Evolutionary conservation across 305 asterid species (phyloP).

Genomic region (Ilex paraguariensis): DNA sequence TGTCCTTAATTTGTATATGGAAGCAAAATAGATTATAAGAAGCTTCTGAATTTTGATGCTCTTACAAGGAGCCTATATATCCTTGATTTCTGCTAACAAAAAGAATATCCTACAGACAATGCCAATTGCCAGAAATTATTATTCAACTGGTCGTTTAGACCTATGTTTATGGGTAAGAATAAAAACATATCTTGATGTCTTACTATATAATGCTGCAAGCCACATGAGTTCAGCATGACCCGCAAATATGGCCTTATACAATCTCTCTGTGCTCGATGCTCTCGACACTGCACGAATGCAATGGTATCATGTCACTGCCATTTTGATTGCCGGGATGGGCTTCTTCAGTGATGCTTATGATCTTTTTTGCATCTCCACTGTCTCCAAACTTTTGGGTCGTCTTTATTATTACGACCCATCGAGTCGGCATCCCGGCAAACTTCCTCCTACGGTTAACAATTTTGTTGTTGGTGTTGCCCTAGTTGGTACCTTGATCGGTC

Average conservation of each 20-base stretch:
- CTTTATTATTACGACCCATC: background rate
- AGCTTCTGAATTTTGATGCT: no score
- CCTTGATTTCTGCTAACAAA: no score
- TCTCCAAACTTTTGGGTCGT: conserved; percentile 3
- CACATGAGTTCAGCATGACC: no score
- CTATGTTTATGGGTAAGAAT: no score
- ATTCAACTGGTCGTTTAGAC: no score
- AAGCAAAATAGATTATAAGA: no score
- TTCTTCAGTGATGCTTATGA: conserved; percentile 6
- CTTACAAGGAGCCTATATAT: no score
- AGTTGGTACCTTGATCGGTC: conserved; percentile 46
- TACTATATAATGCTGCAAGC: no score
- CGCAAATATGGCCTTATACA: background rate
- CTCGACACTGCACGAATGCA: background rate
- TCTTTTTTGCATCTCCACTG: background rate
- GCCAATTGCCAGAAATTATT: no score
- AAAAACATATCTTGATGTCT: no score
- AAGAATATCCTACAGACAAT: no score
- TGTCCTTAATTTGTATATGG: no score
- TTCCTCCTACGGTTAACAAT: background rate
- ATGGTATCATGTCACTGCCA: conserved; percentile 1
- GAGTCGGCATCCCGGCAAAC: background rate
- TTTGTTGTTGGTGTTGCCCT: conserved; percentile 8
- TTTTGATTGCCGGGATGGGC: conserved; percentile 3
- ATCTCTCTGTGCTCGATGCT: background rate